Percentiles rank a stretch among this genome's conserved stretches.
These are phyloP conservation scores for Rhodotorula babjevae DNA, from an alignment of 768 basidiomycete species.

Conservation along the genomic window DNA sequence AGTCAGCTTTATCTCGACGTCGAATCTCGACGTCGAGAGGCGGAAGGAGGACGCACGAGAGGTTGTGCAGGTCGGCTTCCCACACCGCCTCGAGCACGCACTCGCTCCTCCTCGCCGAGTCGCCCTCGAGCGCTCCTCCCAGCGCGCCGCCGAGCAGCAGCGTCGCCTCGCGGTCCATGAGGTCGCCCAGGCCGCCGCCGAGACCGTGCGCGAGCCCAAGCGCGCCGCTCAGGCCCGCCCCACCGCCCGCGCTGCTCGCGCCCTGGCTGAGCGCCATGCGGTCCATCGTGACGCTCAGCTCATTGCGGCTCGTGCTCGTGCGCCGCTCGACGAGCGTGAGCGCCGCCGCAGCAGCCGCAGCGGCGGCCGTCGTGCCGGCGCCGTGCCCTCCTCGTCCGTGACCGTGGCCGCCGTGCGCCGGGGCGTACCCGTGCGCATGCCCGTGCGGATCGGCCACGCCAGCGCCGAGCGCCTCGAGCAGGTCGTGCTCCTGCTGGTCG, in stretches of 20 bases:
- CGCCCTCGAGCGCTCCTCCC: neutral
- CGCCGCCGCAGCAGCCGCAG: too few relatives aligned
- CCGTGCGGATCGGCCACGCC: neutral
- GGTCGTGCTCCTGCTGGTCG: conserved; percentile 1
- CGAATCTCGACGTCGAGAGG: neutral
- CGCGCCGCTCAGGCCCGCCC: too few relatives aligned
- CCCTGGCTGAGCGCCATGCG: conserved; percentile 56
- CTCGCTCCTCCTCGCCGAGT: neutral
- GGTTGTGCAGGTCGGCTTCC: neutral
- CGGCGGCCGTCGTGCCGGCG: too few relatives aligned
- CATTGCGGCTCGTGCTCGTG: conserved; percentile 33
- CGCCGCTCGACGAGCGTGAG: neutral
- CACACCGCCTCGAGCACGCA: neutral
- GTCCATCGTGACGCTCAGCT: conserved; percentile 59
- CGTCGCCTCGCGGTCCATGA: conserved; percentile 43
- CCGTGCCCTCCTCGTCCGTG: too few relatives aligned
- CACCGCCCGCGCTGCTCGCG: conserved; percentile 42
- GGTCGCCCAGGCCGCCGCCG: conserved; percentile 42
- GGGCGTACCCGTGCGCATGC: neutral
- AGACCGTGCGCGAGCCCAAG: too few relatives aligned
- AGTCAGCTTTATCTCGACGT: neutral
- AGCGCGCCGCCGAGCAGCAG: neutral
- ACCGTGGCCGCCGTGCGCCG: too few relatives aligned
- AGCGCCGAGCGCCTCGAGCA: conserved; percentile 13
- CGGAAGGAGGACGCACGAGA: too few relatives aligned